Evolutionary conservation across 768 basidiomycete species (phyloP).

Genomic region (Russula emetica): DNA sequence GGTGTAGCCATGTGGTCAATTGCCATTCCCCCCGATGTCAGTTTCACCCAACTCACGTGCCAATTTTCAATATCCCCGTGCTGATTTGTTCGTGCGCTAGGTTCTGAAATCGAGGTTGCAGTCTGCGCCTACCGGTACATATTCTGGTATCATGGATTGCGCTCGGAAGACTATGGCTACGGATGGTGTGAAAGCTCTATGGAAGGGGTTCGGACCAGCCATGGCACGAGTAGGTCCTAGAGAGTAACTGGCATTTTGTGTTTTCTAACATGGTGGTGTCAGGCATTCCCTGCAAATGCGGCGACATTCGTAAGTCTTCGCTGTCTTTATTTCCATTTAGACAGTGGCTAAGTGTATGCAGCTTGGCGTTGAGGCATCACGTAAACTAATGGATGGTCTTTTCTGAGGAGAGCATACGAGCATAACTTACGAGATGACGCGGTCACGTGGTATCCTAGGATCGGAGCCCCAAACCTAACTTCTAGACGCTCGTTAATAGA

Average conservation of each 20-base stretch:
- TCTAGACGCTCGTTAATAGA: constrained; percentile 2
- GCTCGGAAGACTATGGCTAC: constrained; percentile 84
- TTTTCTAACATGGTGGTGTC: constrained; percentile 4
- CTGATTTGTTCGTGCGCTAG: constrained; percentile 39
- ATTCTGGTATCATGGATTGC: constrained; percentile 91
- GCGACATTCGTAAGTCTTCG: constrained; percentile 73
- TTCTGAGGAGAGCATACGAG: constrained; percentile 37
- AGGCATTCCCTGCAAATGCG: constrained; percentile 98
- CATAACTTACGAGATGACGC: not conserved
- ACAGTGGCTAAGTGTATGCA: constrained; percentile 34
- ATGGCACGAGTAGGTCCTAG: constrained; percentile 72
- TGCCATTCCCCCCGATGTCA: constrained; percentile 93
- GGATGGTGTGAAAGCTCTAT: constrained; percentile 83
- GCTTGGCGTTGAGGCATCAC: constrained; percentile 90
- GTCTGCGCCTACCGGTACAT: constrained; percentile 96
- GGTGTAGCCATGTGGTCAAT: constrained; percentile 98
- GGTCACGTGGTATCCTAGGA: constrained; percentile 13
- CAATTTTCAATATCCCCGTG: not conserved
- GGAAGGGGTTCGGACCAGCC: constrained; percentile 97
- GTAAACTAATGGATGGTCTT: constrained; percentile 73
- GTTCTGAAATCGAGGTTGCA: constrained; percentile 95
- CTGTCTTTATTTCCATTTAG: not conserved
- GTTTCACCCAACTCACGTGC: constrained; percentile 33
- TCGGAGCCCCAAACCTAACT: not conserved
- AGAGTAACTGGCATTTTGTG: not conserved